phyloP scores from a whole-genome alignment of 2,329 filamentous ascomycete genomes.

The Malbranchea zuffiana region DNA sequence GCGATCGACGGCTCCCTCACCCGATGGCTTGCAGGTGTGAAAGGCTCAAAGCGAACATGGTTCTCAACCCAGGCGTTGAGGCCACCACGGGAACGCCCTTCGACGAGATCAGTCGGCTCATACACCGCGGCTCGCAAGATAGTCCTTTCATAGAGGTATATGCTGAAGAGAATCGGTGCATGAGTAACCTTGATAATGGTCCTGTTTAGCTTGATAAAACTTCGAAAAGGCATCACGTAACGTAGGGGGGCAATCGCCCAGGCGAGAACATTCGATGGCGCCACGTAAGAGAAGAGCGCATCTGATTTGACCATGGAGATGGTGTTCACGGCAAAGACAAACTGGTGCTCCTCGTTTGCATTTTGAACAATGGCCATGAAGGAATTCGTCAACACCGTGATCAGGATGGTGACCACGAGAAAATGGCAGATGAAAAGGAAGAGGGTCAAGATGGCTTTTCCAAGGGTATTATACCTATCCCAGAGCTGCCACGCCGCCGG shows the following conservation, averaged over 20 bases:
- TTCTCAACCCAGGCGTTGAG: conserved; percentile 50
- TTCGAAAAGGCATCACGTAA: conserved; percentile 65
- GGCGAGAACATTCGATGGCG: conserved; percentile 80
- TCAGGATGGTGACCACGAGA: conserved; percentile 82
- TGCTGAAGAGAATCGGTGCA: conserved; percentile 73
- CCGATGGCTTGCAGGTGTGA: conserved; percentile 57
- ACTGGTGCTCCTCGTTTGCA: conserved; percentile 82
- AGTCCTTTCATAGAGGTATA: conserved; percentile 76
- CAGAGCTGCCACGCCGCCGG: conserved; percentile 86
- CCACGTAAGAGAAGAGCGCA: conserved; percentile 83
- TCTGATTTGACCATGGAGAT: conserved; percentile 99
- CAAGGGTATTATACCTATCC: conserved; percentile 71
- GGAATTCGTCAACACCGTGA: conserved; percentile 91
- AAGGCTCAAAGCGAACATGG: conserved; percentile 49
- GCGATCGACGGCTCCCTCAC: conserved; percentile 77
- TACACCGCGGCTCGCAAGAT: conserved; percentile 66
- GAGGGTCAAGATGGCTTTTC: conserved; percentile 61
- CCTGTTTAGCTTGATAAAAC: conserved; percentile 79
- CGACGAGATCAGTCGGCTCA: conserved; percentile 76
- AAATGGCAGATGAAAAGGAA: conserved; percentile 96
- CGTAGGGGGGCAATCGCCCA: conserved; percentile 79
- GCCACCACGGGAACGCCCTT: conserved; percentile 49
- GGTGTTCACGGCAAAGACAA: conserved; percentile 90
- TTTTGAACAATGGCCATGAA: conserved; percentile 94
- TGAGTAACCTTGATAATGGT: conserved; percentile 85